These are phyloP conservation scores for Eucalyptus sp. DNA, from an alignment of 345 rosid genomes.

Conservation along the genomic window DNA sequence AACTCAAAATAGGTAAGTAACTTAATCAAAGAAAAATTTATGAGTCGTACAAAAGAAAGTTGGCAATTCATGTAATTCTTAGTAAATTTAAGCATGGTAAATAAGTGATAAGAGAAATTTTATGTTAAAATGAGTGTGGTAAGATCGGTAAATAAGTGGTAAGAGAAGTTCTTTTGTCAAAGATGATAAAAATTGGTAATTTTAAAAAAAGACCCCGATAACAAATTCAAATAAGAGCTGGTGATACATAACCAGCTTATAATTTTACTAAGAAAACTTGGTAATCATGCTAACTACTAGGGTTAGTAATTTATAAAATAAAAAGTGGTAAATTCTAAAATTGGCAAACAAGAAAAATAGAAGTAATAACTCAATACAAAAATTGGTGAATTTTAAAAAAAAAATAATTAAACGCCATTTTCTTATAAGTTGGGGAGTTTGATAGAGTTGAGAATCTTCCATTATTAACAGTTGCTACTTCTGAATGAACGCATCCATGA, in stretches of 20 bases:
- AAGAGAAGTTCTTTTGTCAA: background rate
- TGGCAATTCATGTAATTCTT: background rate
- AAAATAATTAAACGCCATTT: background rate
- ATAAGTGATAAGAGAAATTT: background rate
- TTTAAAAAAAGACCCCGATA: background rate
- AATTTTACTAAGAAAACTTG: background rate
- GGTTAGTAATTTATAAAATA: background rate
- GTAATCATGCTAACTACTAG: background rate
- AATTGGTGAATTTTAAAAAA: background rate
- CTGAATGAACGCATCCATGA: background rate
- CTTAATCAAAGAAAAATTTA: background rate
- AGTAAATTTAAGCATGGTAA: background rate
- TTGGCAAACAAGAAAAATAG: background rate
- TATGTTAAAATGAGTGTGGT: background rate
- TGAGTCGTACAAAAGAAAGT: background rate
- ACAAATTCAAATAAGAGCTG: background rate
- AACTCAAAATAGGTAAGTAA: background rate
- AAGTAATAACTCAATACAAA: background rate
- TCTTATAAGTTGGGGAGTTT: background rate
- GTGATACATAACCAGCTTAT: background rate
- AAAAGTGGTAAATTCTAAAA: background rate
- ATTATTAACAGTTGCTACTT: background rate
- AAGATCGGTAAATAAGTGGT: background rate
- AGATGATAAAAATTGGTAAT: background rate
- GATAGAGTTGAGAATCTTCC: background rate